Evolutionary conservation across 805 yeast genomes (phyloP), one percentile per base, ranked within the genome.

Genomic region (Lipomyces chichibuensis): DNA sequence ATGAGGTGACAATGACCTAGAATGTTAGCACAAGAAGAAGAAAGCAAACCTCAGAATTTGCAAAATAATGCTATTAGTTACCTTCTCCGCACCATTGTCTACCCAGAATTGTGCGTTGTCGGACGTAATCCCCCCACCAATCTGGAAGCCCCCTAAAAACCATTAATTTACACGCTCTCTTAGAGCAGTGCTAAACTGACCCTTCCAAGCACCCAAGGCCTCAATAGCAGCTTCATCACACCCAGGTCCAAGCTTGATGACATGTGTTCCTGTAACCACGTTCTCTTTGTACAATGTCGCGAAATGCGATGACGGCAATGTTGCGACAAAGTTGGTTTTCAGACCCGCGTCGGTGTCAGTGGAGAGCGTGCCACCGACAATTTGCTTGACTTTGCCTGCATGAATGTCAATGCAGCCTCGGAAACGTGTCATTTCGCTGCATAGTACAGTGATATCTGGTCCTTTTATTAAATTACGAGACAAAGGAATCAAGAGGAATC

Each of bases 381-480:
- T 95, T 77, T 95, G 99, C 75, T 95, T 95, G 68, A 95, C 99
- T 72, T 91, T 89, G 1, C 99, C 99, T 7, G 89, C 85, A 77
- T 95, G 99, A 66, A 95, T 87, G 76, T 95, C 99, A 51, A 95
- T 94, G 75, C 99, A 95, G 0, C 98, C 98, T 74, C 93, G 85
- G 79, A 91, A 95, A 62, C 84, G 54, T 29, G 71, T 69, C 71
- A 69, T 69, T 43, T 43, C 20, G 49, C 49, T 7, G 49, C 49
- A 43, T 17, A 43, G 49, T 8, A 43, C 11, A 43, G 7, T n/a
- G 7, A 43, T 43, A 17, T 43, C n/a, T 43, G 49, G 5, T 43
- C 49, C 1, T 29, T 29, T 29, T 29, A 29, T 29, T 5, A 29
- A 29, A 29, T 29, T 29, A 5, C 32, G 32, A 29, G 32, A 29